A percentile compares a stretch with the other conserved stretches of the same genome.
phyloP scores from a whole-genome alignment of 345 rosid species.

The Gossypium australe region DNA sequence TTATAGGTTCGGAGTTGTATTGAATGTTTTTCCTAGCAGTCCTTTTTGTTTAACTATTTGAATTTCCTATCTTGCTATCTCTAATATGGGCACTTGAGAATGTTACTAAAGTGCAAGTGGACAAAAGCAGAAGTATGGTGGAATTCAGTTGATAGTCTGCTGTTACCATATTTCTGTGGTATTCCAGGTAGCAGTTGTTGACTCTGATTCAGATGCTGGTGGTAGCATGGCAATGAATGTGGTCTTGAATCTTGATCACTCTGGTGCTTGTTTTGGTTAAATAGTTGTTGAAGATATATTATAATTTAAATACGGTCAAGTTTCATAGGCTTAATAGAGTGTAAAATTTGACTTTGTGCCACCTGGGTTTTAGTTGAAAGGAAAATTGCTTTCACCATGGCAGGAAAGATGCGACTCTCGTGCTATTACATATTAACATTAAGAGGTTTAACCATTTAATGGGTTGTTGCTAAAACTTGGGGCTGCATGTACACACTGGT shows the following conservation, averaged over 20 bases:
- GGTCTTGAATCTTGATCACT: neutral
- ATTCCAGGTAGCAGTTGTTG: neutral
- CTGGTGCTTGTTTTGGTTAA: neutral
- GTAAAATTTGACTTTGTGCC: neutral
- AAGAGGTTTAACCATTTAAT: neutral
- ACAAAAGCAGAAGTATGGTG: neutral
- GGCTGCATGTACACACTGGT: neutral
- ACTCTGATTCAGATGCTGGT: neutral
- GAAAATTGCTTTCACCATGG: neutral
- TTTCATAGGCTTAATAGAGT: neutral
- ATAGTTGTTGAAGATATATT: neutral
- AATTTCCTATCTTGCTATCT: neutral
- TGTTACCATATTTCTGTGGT: neutral
- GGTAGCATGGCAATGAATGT: neutral
- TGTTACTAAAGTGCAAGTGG: neutral
- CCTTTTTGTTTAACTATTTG: neutral
- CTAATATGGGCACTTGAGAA: neutral
- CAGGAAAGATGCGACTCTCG: neutral
- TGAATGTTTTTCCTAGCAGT: neutral
- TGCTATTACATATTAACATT: neutral
- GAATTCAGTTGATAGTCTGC: neutral
- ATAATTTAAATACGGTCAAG: neutral
- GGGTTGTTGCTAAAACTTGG: neutral
- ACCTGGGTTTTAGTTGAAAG: neutral
- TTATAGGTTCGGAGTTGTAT: neutral